Evolutionary conservation across 75 land plant species (phyloP).

Genomic region (Picea glauca): DNA sequence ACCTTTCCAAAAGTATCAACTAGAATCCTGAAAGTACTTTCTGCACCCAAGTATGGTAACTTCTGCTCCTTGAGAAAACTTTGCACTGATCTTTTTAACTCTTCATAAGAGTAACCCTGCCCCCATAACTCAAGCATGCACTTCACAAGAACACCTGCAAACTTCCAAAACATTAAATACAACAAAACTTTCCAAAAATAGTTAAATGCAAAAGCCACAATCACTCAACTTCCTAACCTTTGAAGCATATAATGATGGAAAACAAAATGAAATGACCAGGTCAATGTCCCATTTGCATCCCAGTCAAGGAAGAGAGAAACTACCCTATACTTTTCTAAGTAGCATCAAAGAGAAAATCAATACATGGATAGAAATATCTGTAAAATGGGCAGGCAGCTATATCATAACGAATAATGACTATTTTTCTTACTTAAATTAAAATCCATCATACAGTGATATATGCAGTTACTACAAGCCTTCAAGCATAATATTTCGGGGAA

Average conservation of each 20-base stretch:
- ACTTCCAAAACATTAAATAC: not conserved
- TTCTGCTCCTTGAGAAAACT: conserved; percentile 70
- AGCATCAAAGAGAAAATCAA: too few relatives aligned
- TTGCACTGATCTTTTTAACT: conserved; percentile 50
- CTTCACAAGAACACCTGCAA: conserved; percentile 79
- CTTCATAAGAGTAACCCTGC: conserved; percentile 64
- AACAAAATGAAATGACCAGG: not conserved
- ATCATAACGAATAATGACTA: not conserved
- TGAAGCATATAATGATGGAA: not conserved
- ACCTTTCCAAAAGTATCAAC: conserved; percentile 87
- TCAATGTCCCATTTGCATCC: not conserved
- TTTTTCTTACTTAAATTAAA: not conserved
- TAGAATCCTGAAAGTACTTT: conserved; percentile 63
- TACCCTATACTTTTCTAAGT: not conserved
- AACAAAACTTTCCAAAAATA: not conserved
- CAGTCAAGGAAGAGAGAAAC: not conserved
- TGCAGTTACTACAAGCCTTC: not conserved
- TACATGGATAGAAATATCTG: not conserved
- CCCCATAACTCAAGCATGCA: conserved; percentile 95
- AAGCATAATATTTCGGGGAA: not conserved
- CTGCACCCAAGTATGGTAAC: conserved; percentile 59
- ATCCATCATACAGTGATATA: not conserved
- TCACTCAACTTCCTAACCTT: not conserved
- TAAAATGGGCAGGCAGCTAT: not conserved
- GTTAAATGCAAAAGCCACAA: not conserved